phyloP scores from a whole-genome alignment of 2,329 filamentous ascomycete species.

The Fusarium veterinarium region DNA sequence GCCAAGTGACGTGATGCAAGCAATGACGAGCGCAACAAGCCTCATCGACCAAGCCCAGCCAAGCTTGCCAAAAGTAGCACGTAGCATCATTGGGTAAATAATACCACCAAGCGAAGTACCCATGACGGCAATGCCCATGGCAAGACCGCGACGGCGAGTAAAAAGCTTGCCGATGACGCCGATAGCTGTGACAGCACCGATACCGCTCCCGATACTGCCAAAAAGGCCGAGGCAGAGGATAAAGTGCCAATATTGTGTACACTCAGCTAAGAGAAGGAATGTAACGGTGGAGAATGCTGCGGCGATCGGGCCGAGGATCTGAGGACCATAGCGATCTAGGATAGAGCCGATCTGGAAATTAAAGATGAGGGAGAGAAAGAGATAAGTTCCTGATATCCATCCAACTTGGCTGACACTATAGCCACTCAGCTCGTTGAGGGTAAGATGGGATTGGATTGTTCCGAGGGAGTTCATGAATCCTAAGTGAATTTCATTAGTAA shows the following conservation, averaged over 20 bases:
- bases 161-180: slow-evolving; percentile 46
- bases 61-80: slow-evolving; percentile 38
- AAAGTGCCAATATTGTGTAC: slow-evolving; percentile 61
- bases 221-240: slow-evolving; percentile 56
- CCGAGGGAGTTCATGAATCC: slow-evolving; percentile 61
- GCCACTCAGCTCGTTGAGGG: slow-evolving; percentile 53
- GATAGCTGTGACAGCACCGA: slow-evolving; percentile 49
- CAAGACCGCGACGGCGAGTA: slow-evolving; percentile 27
- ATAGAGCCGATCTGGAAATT: slow-evolving; percentile 60
- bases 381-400: slow-evolving; percentile 59
- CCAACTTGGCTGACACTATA: slow-evolving; percentile 57
- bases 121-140: slow-evolving; percentile 32
- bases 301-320: slow-evolving; percentile 52
- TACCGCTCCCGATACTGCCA: slow-evolving; percentile 54
- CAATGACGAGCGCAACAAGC: slow-evolving; percentile 43
- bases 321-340: slow-evolving; percentile 59
- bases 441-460: slow-evolving; percentile 58
- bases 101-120: slow-evolving; percentile 45
- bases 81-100: slow-evolving; percentile 49
- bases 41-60: slow-evolving; percentile 51
- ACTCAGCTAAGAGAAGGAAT: slow-evolving; percentile 59
- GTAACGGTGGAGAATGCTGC: slow-evolving; percentile 50
- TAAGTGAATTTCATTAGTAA: not conserved
- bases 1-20: slow-evolving; percentile 40
- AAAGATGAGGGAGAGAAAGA: slow-evolving; percentile 57